Evolutionary conservation across 306 rosid species (phyloP).

Genomic region (Prunus fruticosa): DNA sequence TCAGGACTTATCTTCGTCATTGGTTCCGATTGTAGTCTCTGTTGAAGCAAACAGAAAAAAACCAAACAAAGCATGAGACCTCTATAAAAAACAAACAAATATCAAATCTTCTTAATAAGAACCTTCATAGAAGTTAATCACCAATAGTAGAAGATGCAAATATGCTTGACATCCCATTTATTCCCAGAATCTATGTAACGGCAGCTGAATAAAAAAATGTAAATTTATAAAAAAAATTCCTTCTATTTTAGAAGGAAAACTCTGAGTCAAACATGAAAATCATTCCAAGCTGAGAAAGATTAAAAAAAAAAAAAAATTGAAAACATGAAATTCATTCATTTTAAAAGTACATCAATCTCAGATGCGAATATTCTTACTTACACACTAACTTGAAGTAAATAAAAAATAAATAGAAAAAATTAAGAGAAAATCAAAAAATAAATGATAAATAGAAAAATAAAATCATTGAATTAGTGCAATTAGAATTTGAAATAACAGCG

Average conservation of each 20-base stretch:
- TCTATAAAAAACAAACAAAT: conserved; percentile 1
- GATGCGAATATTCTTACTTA: neutral
- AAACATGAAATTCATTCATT: neutral
- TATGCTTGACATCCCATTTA: neutral
- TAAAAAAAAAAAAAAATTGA: conserved; percentile 23
- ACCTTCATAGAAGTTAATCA: conserved; percentile 5
- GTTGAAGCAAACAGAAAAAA: conserved; percentile 27
- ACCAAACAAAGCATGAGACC: neutral
- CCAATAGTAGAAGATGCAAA: conserved; percentile 7
- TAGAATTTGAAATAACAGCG: conserved; percentile 7
- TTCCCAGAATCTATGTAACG: neutral
- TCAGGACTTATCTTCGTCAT: conserved; percentile 94
- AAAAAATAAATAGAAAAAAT: neutral
- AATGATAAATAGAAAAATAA: neutral
- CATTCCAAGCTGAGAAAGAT: neutral
- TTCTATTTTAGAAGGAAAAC: neutral
- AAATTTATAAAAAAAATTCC: too few species aligned
- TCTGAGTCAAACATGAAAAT: neutral
- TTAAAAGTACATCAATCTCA: conserved; percentile 10
- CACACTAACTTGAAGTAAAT: too few species aligned
- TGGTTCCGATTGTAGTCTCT: conserved; percentile 31
- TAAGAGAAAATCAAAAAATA: neutral
- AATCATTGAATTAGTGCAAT: neutral
- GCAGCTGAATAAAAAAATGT: conserved; percentile 17
- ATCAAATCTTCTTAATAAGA: neutral